Percentiles rank a stretch among this genome's conserved stretches.
These are phyloP conservation scores for Arthroderma uncinatum DNA, from an alignment of 2,329 filamentous ascomycete species.

Conservation along the genomic window DNA sequence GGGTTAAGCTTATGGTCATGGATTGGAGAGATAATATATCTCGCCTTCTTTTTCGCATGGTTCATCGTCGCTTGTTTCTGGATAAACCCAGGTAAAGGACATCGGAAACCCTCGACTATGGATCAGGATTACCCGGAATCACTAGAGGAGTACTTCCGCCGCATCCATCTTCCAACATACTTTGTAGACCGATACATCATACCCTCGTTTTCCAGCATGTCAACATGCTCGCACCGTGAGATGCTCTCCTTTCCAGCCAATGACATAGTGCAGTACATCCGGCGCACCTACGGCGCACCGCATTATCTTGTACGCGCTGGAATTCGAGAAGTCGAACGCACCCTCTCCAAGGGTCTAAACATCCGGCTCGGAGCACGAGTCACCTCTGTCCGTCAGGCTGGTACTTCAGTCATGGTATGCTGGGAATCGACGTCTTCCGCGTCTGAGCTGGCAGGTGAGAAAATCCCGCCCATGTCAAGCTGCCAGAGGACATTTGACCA, in stretches of 20 bases:
- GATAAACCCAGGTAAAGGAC: constrained; percentile 27
- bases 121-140: constrained; percentile 28
- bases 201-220: constrained; percentile 45
- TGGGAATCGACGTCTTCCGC: constrained; percentile 16
- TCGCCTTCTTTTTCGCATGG: constrained; percentile 43
- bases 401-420: constrained; percentile 15
- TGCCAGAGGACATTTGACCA: constrained; percentile 37
- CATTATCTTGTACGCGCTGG: constrained; percentile 44
- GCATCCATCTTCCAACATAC: constrained; percentile 40
- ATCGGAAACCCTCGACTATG: neutral
- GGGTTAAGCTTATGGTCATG: constrained; percentile 29
- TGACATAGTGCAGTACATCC: constrained; percentile 44
- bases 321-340: constrained; percentile 41
- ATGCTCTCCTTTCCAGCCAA: constrained; percentile 44
- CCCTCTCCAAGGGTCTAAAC: constrained; percentile 33
- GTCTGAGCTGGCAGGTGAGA: neutral
- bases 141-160: constrained; percentile 39
- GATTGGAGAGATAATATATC: constrained; percentile 35
- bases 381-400: constrained; percentile 16
- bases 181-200: constrained; percentile 43
- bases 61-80: constrained; percentile 44
- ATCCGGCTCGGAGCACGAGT: constrained; percentile 31
- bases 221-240: constrained; percentile 44
- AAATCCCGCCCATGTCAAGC: neutral
- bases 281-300: constrained; percentile 36